These are phyloP conservation scores for Phytophthora meadii DNA, from an alignment of 352 stramenopile genomes.

Conservation along the genomic window DNA sequence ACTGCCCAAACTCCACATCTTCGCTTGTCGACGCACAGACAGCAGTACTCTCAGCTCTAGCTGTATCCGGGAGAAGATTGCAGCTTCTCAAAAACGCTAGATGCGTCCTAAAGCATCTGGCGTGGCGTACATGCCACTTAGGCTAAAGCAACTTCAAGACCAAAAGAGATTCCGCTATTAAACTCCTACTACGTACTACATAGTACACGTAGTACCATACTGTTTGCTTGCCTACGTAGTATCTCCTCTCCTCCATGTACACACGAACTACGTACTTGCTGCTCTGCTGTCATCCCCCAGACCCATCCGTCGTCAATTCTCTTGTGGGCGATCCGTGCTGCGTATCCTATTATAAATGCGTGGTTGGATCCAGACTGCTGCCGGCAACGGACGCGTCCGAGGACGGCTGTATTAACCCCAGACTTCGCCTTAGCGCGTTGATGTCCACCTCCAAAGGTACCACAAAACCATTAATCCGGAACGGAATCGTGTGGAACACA, in stretches of 20 bases:
- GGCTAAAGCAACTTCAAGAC: too few species aligned
- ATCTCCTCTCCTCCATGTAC: constrained; percentile 14
- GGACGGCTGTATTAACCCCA: constrained; percentile 43
- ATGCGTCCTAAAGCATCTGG: too few species aligned
- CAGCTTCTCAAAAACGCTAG: constrained; percentile 29
- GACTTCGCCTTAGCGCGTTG: constrained; percentile 55
- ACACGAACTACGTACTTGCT: constrained; percentile 24
- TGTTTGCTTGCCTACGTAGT: constrained; percentile 19
- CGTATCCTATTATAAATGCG: constrained; percentile 42
- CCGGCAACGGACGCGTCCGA: constrained; percentile 19
- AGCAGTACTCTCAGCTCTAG: constrained; percentile 86
- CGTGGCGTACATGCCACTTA: too few species aligned
- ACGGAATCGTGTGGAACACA: constrained; percentile 67
- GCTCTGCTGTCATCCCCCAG: constrained; percentile 2
- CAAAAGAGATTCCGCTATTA: neutral
- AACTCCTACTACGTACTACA: constrained; percentile 26
- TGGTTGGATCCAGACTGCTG: constrained; percentile 24
- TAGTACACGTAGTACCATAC: neutral
- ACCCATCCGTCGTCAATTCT: constrained; percentile 6
- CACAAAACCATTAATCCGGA: constrained; percentile 78
- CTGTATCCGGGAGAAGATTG: constrained; percentile 80
- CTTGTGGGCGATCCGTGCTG: constrained; percentile 9
- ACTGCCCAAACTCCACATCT: constrained; percentile 71
- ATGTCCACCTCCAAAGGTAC: constrained; percentile 78
- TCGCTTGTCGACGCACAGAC: constrained; percentile 83